These are phyloP conservation scores for Crithidia acanthocephali DNA, from an alignment of 208 protist genomes.

Conservation along the genomic window DNA sequence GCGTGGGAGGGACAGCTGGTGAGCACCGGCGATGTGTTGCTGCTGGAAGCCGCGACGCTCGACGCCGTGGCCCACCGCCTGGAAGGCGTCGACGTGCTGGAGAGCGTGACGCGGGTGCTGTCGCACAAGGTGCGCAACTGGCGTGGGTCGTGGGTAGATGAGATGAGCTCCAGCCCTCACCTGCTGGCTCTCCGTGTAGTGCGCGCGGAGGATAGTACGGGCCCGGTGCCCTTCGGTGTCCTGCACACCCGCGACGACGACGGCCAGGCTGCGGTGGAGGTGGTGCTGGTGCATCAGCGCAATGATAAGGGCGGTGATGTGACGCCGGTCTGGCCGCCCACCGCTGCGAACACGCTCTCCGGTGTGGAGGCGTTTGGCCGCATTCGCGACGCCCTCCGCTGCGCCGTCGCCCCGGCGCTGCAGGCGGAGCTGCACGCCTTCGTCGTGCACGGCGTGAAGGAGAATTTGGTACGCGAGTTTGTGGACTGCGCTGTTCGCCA, in stretches of 20 bases:
- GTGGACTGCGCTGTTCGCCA: slow-evolving; percentile 41
- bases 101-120: slow-evolving; percentile 29
- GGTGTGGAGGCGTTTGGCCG: slow-evolving; percentile 15
- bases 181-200: slow-evolving; percentile 56
- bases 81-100: slow-evolving; percentile 45
- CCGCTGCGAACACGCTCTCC: background rate
- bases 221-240: slow-evolving; percentile 9
- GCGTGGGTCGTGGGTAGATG: slow-evolving; percentile 31
- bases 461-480: slow-evolving; percentile 64
- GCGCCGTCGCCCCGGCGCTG: slow-evolving; percentile 23
- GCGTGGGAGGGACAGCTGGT: slow-evolving; percentile 60
- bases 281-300: slow-evolving; percentile 44
- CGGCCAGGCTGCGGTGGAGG: slow-evolving; percentile 17
- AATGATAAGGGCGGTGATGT: slow-evolving; percentile 23
- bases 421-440: slow-evolving; percentile 38
- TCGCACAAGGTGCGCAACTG: slow-evolving; percentile 30
- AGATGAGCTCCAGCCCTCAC: slow-evolving; percentile 19
- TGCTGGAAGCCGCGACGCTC: slow-evolving; percentile 29
- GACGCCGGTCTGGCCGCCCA: slow-evolving; percentile 60
- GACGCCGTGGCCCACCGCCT: slow-evolving; percentile 15
- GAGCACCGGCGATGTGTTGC: slow-evolving; percentile 67
- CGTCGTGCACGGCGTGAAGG: slow-evolving; percentile 70
- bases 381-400: slow-evolving; percentile 20
- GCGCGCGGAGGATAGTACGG: slow-evolving; percentile 5
- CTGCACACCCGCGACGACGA: background rate